Evolutionary conservation across 257 asterid genomes (phyloP), one percentile per base, ranked within the genome.

Genomic region (Rehmannia glutinosa): DNA sequence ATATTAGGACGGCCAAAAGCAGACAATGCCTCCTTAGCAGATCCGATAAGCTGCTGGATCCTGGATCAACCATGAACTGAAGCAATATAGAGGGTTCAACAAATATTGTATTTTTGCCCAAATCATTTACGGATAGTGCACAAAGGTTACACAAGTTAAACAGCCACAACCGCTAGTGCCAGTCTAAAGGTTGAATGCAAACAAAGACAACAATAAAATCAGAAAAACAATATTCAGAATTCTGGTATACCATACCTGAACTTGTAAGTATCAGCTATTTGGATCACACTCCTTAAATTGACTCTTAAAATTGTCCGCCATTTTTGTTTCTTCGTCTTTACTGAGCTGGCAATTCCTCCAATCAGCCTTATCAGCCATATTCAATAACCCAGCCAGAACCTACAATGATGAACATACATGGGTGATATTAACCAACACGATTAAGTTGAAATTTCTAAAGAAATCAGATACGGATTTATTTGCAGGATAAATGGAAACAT

Each of bases 371-470:
- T 90, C 96, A 35, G 96, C 92, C 76, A 79, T 73, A 68, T 88
- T 90, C 81, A 93, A 71, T 80, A 93, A 83, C 67, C 99, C 99
- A 67, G 99, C 97, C 76, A 93, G 76, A 71, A 93, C 97, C 99
- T 93, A 70, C 47, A 73, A 68, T 1, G 11, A 57, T 13, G 32
- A 24, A n/a, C n/a, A n/a, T n/a, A n/a, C n/a, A n/a, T n/a, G n/a
- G n/a, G n/a, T n/a, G n/a, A n/a, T n/a, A n/a, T n/a, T n/a, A n/a
- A n/a, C n/a, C n/a, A n/a, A n/a, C n/a, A n/a, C n/a, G n/a, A n/a
- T n/a, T n/a, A n/a, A n/a, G n/a, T n/a, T n/a, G n/a, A n/a, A n/a
- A n/a, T n/a, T n/a, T n/a, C n/a, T n/a, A n/a, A n/a, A n/a, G n/a
- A n/a, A n/a, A n/a, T n/a, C n/a, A n/a, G n/a, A n/a, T n/a, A n/a